phyloP scores from a whole-genome alignment of 768 basidiomycete genomes.

The Cystobasidium onofrii region DNA sequence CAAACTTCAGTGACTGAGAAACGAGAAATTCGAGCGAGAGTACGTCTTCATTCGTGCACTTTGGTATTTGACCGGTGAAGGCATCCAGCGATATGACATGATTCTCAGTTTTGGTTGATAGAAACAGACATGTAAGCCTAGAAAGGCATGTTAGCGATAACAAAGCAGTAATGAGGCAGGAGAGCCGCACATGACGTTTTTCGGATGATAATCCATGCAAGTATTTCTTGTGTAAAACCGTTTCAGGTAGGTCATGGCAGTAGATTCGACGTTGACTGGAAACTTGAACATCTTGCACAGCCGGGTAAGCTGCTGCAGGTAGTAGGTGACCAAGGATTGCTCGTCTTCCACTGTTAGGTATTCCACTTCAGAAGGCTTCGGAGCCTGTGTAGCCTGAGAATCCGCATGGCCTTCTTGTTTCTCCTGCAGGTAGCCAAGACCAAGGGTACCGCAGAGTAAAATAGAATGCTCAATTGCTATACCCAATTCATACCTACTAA shows the following conservation, averaged over 20 bases:
- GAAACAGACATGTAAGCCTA: conserved; percentile 50
- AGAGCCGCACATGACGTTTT: conserved; percentile 79
- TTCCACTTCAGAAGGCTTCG: conserved; percentile 51
- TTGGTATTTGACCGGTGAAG: conserved; percentile 74
- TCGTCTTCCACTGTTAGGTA: conserved; percentile 80
- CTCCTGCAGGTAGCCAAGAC: not conserved
- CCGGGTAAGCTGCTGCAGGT: conserved; percentile 73
- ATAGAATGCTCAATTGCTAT: no score
- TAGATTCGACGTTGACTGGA: conserved; percentile 86
- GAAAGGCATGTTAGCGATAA: not conserved
- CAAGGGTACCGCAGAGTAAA: no score
- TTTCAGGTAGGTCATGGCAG: conserved; percentile 83
- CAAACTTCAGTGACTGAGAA: conserved; percentile 85
- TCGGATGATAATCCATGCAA: conserved; percentile 99
- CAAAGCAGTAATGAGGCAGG: no score
- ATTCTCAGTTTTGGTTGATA: conserved; percentile 97
- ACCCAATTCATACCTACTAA: not conserved
- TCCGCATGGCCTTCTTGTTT: conserved; percentile 48
- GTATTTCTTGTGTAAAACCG: conserved; percentile 96
- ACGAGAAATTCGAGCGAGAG: conserved; percentile 92
- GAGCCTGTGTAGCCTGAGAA: conserved; percentile 54
- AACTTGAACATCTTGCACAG: conserved; percentile 72
- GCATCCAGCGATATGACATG: conserved; percentile 76
- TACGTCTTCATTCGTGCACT: conserved; percentile 65
- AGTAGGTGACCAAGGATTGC: conserved; percentile 75